phyloP scores from a whole-genome alignment of 441 rosid genomes.

The Adansonia rubrostipa region DNA sequence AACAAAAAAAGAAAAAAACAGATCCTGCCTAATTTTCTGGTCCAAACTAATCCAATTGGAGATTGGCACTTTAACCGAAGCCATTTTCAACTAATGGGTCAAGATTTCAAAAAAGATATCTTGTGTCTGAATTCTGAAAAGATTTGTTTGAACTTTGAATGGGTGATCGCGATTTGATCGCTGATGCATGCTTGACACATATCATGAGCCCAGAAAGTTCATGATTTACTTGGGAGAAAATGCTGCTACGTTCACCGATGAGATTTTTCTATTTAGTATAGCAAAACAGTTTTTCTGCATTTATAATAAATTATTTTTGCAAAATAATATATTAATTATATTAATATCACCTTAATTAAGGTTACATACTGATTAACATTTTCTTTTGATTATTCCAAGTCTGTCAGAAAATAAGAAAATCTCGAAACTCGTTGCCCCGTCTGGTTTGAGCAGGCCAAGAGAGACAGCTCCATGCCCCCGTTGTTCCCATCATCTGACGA shows the following conservation, averaged over 20 bases:
- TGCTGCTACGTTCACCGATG: background rate
- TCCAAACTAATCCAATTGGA: background rate
- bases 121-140: background rate
- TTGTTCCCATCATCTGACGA: background rate
- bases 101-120: background rate
- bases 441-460: background rate
- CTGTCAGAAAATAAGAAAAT: background rate
- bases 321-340: no score
- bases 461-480: no score
- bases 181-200: background rate
- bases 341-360: no score
- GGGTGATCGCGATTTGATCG: background rate
- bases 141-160: background rate
- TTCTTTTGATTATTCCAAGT: no score
- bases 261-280: background rate
- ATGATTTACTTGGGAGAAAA: background rate
- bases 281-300: no score
- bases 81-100: background rate
- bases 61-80: background rate
- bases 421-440: background rate
- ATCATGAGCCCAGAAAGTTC: background rate
- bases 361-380: no score
- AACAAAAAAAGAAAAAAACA: background rate
- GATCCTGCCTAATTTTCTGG: background rate
- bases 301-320: no score